Conservation (phyloP, 2,329 filamentous ascomycete genomes). For the Colletotrichum sp. region DNA sequence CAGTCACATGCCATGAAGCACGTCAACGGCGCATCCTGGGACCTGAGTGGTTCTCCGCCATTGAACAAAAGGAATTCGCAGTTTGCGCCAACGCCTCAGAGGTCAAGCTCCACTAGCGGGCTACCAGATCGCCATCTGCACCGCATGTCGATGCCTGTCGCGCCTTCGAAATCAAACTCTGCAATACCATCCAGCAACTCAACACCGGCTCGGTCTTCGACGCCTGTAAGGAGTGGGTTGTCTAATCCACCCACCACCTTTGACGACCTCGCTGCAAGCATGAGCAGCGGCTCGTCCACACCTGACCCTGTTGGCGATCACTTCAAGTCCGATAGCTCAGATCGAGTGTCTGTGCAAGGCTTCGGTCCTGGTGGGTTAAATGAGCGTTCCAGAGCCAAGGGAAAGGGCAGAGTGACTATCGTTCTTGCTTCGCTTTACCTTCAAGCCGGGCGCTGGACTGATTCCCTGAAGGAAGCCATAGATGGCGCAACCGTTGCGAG, state of each 20-base stretch:
- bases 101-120: conserved; percentile 60
- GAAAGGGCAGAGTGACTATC: conserved; percentile 79
- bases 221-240: conserved; percentile 53
- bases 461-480: conserved; percentile 82
- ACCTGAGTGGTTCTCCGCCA: conserved; percentile 40
- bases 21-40: conserved; percentile 47
- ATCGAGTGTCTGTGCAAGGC: conserved; percentile 69
- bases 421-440: conserved; percentile 86
- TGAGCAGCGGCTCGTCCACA: conserved; percentile 39
- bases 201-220: conserved; percentile 54
- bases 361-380: conserved; percentile 75
- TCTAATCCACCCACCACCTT: conserved; percentile 55
- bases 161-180: conserved; percentile 50
- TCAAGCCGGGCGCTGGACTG: conserved; percentile 86
- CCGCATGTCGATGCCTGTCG: conserved; percentile 85
- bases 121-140: conserved; percentile 63
- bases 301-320: conserved; percentile 49
- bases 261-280: conserved; percentile 48
- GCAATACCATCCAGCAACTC: conserved; percentile 49
- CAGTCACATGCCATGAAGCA: conserved; percentile 46
- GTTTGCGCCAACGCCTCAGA: conserved; percentile 49
- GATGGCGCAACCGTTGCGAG: conserved; percentile 82
- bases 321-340: conserved; percentile 55
- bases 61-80: conserved; percentile 62
- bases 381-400: conserved; percentile 80